Conservation (phyloP, 176 grass and related monocot genomes). For the Elaeis guineensis region DNA sequence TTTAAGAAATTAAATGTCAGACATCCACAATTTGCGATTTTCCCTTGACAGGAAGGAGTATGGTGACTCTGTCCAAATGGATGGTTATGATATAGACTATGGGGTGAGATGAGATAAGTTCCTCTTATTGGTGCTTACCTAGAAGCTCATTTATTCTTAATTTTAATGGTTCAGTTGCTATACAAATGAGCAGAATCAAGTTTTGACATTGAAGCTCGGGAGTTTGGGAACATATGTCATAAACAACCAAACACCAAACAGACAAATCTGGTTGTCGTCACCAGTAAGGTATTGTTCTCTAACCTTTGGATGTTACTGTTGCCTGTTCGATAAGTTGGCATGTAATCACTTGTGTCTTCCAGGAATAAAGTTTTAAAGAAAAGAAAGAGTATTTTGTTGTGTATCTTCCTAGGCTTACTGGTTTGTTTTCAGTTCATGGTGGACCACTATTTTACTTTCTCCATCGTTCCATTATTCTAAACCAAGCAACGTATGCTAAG, state of each 20-base stretch:
- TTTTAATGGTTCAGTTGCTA: slow-evolving; percentile 6
- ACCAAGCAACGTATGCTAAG: too few relatives aligned
- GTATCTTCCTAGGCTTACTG: too few relatives aligned
- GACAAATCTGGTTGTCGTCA: slow-evolving; percentile 91
- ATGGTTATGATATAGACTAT: slow-evolving; percentile 80
- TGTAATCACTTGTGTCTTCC: too few relatives aligned
- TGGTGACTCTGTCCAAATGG: slow-evolving; percentile 60
- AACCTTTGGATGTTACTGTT: too few relatives aligned
- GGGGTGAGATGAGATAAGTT: slow-evolving; percentile 47
- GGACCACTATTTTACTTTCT: too few relatives aligned
- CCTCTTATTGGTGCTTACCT: too few relatives aligned
- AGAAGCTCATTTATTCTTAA: neutral
- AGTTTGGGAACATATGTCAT: slow-evolving; percentile 71
- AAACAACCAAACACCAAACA: slow-evolving; percentile 92
- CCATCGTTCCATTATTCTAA: too few relatives aligned
- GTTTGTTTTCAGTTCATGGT: too few relatives aligned
- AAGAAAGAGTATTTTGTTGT: too few relatives aligned
- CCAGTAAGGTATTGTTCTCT: slow-evolving; percentile 58
- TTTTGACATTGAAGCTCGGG: slow-evolving; percentile 76
- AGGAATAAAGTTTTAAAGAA: too few relatives aligned
- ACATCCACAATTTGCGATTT: neutral
- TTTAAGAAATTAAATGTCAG: too few relatives aligned
- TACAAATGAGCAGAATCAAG: slow-evolving; percentile 55
- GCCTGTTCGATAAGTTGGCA: too few relatives aligned
- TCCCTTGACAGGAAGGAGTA: slow-evolving; percentile 77